Conservation (phyloP, 2,329 filamentous ascomycete genomes). For the Fusarium sp. region DNA sequence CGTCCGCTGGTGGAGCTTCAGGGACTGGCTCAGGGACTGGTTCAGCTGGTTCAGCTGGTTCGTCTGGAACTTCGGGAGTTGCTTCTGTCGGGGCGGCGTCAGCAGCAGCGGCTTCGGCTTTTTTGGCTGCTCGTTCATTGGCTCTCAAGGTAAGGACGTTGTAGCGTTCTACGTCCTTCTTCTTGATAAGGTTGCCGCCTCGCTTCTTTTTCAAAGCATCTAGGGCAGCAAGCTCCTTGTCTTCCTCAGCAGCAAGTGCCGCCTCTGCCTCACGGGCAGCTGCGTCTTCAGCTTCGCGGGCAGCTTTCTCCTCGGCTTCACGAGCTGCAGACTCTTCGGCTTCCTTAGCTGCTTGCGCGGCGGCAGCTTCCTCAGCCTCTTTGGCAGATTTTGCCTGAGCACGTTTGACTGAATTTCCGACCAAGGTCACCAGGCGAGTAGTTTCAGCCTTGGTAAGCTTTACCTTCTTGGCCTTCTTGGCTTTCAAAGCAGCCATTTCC, state of each 20-base stretch:
- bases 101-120: slow-evolving; percentile 44
- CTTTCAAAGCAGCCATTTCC: slow-evolving; percentile 38
- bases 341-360: slow-evolving; percentile 32
- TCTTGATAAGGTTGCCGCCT: slow-evolving; percentile 41
- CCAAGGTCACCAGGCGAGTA: slow-evolving; percentile 37
- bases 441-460: slow-evolving; percentile 42
- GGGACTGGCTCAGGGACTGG: slow-evolving; percentile 28
- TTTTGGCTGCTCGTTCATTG: slow-evolving; percentile 42
- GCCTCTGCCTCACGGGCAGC: slow-evolving; percentile 47
- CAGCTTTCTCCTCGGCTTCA: slow-evolving; percentile 33
- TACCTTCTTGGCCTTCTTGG: slow-evolving; percentile 52
- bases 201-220: slow-evolving; percentile 42
- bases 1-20: slow-evolving; percentile 11
- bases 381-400: slow-evolving; percentile 39
- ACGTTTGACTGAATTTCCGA: slow-evolving; percentile 39
- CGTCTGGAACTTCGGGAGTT: slow-evolving; percentile 29
- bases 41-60: slow-evolving; percentile 26
- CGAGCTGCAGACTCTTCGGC: slow-evolving; percentile 45
- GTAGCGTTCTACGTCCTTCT: slow-evolving; percentile 40
- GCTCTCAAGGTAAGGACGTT: slow-evolving; percentile 33
- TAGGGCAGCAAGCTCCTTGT: slow-evolving; percentile 42
- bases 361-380: slow-evolving; percentile 37
- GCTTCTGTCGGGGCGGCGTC: slow-evolving; percentile 14
- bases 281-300: slow-evolving; percentile 29
- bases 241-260: slow-evolving; percentile 44